These are phyloP conservation scores for Penicillium sp. DNA, from an alignment of 2,329 filamentous ascomycete species.

Conservation along the genomic window DNA sequence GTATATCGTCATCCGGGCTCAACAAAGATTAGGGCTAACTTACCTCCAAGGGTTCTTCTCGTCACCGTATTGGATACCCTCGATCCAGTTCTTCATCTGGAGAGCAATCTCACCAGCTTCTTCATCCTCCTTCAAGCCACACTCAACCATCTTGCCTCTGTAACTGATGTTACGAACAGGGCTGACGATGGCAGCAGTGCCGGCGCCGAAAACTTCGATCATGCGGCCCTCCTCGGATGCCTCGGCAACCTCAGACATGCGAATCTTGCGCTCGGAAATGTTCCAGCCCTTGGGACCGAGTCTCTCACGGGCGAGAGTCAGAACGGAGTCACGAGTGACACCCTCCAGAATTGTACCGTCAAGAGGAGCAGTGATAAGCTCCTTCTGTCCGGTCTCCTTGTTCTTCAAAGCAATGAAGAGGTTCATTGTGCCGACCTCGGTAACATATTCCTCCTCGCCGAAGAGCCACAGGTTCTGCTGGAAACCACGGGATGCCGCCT, in stretches of 20 bases:
- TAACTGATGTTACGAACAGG: slow-evolving; percentile 88
- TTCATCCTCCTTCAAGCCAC: slow-evolving; percentile 74
- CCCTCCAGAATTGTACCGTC: slow-evolving; percentile 97
- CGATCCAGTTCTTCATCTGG: slow-evolving; percentile 95
- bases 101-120: slow-evolving; percentile 85
- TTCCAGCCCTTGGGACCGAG: slow-evolving; percentile 85
- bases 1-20: not conserved
- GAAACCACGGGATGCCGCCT: slow-evolving; percentile 87
- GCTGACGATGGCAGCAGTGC: slow-evolving; percentile 91
- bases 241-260: slow-evolving; percentile 80
- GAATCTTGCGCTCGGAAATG: slow-evolving; percentile 84
- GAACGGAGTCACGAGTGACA: slow-evolving; percentile 87
- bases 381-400: slow-evolving; percentile 84
- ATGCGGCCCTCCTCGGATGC: slow-evolving; percentile 81
- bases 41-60: slow-evolving; percentile 90
- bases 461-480: slow-evolving; percentile 99
- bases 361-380: slow-evolving; percentile 90
- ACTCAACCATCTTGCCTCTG: slow-evolving; percentile 77
- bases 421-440: slow-evolving; percentile 99
- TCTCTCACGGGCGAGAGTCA: slow-evolving; percentile 80
- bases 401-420: slow-evolving; percentile 85
- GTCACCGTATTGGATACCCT: slow-evolving; percentile 91
- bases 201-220: slow-evolving; percentile 89
- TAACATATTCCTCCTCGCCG: slow-evolving; percentile 90
- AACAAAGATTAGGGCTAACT: slow-evolving; percentile 22